These are phyloP conservation scores for Kickxella alabastrina DNA, from an alignment of 192 early-diverging fungal species.

Conservation along the genomic window DNA sequence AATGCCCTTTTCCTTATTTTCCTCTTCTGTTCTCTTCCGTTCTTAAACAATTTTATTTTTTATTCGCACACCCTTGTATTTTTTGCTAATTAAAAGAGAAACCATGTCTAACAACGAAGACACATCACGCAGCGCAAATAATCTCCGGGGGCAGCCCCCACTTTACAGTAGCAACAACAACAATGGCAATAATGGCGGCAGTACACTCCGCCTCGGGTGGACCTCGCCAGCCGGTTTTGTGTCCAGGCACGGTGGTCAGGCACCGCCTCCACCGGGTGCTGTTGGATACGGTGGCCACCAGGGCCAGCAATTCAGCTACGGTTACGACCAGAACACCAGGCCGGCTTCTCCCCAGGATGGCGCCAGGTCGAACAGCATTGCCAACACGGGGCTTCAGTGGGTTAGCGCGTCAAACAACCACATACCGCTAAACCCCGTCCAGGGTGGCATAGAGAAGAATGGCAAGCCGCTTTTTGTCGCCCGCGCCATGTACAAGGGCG, in stretches of 20 bases:
- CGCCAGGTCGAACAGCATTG: not conserved
- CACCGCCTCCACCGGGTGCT: conserved; percentile 9
- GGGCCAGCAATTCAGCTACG: too few species aligned
- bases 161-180: too few species aligned
- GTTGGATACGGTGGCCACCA: not conserved
- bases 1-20: too few species aligned
- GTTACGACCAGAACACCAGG: not conserved
- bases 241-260: conserved; percentile 8
- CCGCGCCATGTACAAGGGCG: conserved; percentile 53
- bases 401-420: conserved; percentile 34
- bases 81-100: too few species aligned
- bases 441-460: conserved; percentile 60
- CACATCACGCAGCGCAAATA: too few species aligned
- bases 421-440: conserved; percentile 54
- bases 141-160: too few species aligned
- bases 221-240: too few species aligned
- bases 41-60: too few species aligned
- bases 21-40: too few species aligned
- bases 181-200: too few species aligned
- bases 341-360: conserved; percentile 2
- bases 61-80: too few species aligned
- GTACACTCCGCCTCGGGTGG: conserved; percentile 12
- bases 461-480: conserved; percentile 58
- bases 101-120: too few species aligned
- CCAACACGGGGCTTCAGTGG: conserved; percentile 32